Evolutionary conservation across 345 rosid genomes (phyloP).

Genomic region (Lagerstroemia speciosa): DNA sequence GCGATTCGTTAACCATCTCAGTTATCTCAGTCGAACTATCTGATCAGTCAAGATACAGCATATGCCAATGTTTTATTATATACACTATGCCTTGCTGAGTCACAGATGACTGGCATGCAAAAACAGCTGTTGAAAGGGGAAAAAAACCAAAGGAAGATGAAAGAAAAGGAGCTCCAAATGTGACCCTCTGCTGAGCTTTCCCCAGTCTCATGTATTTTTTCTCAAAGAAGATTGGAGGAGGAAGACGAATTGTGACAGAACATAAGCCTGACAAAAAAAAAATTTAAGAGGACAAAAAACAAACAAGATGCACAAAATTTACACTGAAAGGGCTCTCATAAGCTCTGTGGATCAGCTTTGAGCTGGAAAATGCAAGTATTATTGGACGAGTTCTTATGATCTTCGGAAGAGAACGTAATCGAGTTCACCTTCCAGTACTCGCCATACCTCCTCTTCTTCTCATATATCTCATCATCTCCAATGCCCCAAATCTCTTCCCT

Average conservation of each 20-base stretch:
- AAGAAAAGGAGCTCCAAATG: neutral
- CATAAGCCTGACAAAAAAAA: neutral
- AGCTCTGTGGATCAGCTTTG: slow-evolving; percentile 25
- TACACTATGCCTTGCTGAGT: too few relatives aligned
- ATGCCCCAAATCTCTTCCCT: slow-evolving; percentile 31
- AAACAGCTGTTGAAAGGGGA: too few relatives aligned
- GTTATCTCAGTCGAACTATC: too few relatives aligned
- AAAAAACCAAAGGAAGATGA: too few relatives aligned
- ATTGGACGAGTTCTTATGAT: slow-evolving; percentile 19
- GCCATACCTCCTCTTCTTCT: slow-evolving; percentile 25
- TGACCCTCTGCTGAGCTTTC: neutral
- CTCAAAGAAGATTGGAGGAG: neutral
- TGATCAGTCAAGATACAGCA: too few relatives aligned
- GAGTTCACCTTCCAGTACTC: slow-evolving; percentile 40
- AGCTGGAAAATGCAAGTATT: slow-evolving; percentile 30
- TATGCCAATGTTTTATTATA: too few relatives aligned
- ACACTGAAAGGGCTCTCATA: slow-evolving; percentile 14
- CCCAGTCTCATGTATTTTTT: neutral
- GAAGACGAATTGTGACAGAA: too few relatives aligned
- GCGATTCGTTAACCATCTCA: too few relatives aligned
- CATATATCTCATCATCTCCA: slow-evolving; percentile 17
- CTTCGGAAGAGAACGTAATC: slow-evolving; percentile 22
- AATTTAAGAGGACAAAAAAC: neutral
- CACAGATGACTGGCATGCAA: too few relatives aligned
- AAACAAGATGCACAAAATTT: neutral